phyloP scores from a whole-genome alignment of 2,329 filamentous ascomycete species.

The Arthrocladium fulminans region DNA sequence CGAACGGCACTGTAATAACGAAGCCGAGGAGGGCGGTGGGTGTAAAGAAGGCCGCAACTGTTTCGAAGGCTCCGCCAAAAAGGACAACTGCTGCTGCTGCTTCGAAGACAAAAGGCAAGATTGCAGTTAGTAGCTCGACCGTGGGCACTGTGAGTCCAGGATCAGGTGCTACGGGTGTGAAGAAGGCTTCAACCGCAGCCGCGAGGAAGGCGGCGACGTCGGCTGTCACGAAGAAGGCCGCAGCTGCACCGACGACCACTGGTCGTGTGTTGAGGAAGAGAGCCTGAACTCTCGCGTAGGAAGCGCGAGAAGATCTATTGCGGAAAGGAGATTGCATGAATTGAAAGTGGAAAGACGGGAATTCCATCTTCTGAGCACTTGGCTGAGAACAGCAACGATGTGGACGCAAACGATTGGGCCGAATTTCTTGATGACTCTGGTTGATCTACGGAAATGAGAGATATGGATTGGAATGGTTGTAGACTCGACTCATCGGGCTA shows the following conservation, averaged over 20 bases:
- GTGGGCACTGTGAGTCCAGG: constrained; percentile 2
- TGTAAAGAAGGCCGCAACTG: constrained; percentile 1
- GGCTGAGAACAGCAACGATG: too few species aligned
- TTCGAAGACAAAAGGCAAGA: constrained; percentile 1
- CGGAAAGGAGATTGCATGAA: too few species aligned
- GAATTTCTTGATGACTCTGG: too few species aligned
- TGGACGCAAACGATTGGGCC: too few species aligned
- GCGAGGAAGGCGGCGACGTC: constrained; percentile 9
- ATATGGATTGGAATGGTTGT: too few species aligned
- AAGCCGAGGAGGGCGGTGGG: constrained; percentile 14
- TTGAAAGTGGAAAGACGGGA: too few species aligned
- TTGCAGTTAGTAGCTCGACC: constrained; percentile 5
- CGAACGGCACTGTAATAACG: constrained; percentile 15
- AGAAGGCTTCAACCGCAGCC: constrained; percentile 9
- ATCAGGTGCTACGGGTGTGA: neutral
- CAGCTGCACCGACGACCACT: constrained; percentile 12
- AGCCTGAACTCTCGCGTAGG: constrained; percentile 1
- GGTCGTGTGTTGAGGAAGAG: constrained; percentile 9
- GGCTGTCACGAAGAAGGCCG: neutral
- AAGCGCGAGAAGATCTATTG: too few species aligned
- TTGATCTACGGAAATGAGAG: too few species aligned
- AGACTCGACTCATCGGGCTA: too few species aligned
- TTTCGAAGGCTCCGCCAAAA: neutral
- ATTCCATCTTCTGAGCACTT: too few species aligned
- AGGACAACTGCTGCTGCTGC: constrained; percentile 4